Percentiles rank a stretch among this genome's conserved stretches.
phyloP scores from a whole-genome alignment of 2,329 filamentous ascomycete genomes.

The Pleurostoma richardsiae region DNA sequence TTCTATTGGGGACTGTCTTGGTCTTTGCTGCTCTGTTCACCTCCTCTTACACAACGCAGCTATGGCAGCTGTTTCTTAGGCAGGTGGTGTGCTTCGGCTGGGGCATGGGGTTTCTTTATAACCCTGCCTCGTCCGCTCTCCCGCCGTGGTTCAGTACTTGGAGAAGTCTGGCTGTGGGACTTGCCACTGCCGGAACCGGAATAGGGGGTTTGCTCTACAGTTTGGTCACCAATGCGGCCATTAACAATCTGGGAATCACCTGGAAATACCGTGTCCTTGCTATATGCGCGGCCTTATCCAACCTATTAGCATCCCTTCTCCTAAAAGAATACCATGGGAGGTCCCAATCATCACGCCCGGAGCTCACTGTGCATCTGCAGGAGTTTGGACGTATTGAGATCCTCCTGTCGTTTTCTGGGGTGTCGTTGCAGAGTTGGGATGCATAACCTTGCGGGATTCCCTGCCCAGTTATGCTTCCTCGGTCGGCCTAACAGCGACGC shows the following conservation, averaged over 20 bases:
- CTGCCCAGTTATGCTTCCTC: conserved; percentile 57
- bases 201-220: conserved; percentile 56
- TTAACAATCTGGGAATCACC: conserved; percentile 46
- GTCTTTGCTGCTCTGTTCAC: conserved; percentile 45
- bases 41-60: conserved; percentile 43
- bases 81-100: conserved; percentile 57
- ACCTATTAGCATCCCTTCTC: conserved; percentile 46
- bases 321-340: conserved; percentile 36
- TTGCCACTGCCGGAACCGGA: conserved; percentile 53
- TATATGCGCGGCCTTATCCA: conserved; percentile 45
- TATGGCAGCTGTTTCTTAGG: conserved; percentile 57
- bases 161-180: conserved; percentile 54
- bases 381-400: conserved; percentile 50
- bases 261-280: conserved; percentile 60
- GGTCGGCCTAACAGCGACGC: conserved; percentile 52
- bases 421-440: conserved; percentile 58
- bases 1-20: conserved; percentile 48
- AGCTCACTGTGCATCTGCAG: conserved; percentile 45
- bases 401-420: conserved; percentile 55
- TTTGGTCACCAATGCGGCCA: conserved; percentile 52
- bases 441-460: conserved; percentile 60
- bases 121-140: conserved; percentile 30
- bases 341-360: conserved; percentile 27
- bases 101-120: conserved; percentile 48
- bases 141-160: conserved; percentile 59